Evolutionary conservation across 495 filamentous ascomycete genomes (phyloP).

Genomic region (Friedmanniomyces simplex): DNA sequence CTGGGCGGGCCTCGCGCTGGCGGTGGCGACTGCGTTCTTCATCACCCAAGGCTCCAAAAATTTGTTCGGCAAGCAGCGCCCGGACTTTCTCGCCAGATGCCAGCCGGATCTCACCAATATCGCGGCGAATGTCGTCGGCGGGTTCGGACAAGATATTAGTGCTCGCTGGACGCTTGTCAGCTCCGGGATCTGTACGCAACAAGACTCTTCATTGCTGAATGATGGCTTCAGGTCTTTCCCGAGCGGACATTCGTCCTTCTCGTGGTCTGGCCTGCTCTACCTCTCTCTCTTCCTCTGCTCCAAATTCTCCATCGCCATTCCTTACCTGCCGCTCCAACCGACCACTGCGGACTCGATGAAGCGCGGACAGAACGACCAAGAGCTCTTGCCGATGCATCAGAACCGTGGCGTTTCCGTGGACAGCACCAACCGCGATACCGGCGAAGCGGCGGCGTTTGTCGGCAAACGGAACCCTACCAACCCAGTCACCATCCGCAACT

Average conservation of each 20-base stretch:
- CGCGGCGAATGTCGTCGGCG: conserved; percentile 37
- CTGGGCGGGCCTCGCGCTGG: conserved; percentile 52
- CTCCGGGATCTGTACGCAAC: conserved; percentile 43
- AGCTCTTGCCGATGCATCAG: conserved; percentile 20
- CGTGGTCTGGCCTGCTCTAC: conserved; percentile 55
- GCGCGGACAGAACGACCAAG: background rate
- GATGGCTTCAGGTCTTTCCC: conserved; percentile 62
- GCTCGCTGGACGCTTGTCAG: conserved; percentile 41
- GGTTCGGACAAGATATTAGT: conserved; percentile 37
- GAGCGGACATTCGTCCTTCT: conserved; percentile 56
- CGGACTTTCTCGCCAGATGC: conserved; percentile 54
- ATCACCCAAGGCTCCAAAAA: conserved; percentile 55
- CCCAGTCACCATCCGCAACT: conserved; percentile 27
- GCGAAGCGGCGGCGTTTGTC: background rate
- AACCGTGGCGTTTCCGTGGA: background rate
- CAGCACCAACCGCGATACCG: conserved; percentile 1
- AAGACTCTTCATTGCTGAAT: conserved; percentile 31
- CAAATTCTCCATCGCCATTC: conserved; percentile 45
- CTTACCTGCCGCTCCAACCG: conserved; percentile 8
- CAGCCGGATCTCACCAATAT: conserved; percentile 43
- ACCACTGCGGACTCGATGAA: conserved; percentile 1
- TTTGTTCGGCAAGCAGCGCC: conserved; percentile 52
- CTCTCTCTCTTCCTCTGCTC: conserved; percentile 50
- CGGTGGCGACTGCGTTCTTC: conserved; percentile 44
- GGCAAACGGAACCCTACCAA: background rate